Base-by-base conservation (phyloP, 306 rosid species). In the Hippophae tibetana region DNA sequence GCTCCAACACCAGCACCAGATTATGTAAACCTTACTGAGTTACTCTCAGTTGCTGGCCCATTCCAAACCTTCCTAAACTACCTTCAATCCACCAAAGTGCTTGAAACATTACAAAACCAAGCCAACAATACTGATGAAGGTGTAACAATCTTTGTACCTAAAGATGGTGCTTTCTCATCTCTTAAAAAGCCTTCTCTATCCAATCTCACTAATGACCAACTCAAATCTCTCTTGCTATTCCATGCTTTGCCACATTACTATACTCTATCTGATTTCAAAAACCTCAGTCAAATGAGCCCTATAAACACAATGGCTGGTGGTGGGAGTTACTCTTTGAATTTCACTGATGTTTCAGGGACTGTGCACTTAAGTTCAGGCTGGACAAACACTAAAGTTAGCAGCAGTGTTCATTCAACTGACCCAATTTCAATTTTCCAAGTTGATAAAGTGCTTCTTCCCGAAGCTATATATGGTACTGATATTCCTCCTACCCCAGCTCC, bases 51-150 rank as follows among this genome's bases (percentile, higher is more conserved):
- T 43, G 96, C 97, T 5, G 99, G 99, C 23, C 99, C 99, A 42
- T 92, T 92, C 72, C 81, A 76, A 65, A 85, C 87, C 45, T 92
- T 85, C 82, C 99, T 92, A 3, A 10, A 52, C 67, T 75, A 80
- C 77, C 82, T 83, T 44, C 31, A 81, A 26, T 88, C 96, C 68
- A 92, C 96, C 60, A 85, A 92, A 72, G 96, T 78, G 57, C 13
- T 88, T 18, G 96, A 88, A 38, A 85, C 94, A 7, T 86, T 88
- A 71, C 96, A 92, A 70, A 86, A 82, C 84, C 96, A 92, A 73
- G 95, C 99, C 74, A 92, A 92, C 76, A 70, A 86, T 74, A 85
- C 99, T 25, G 85, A 85, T 64, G 93, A 83, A 76, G 96, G 99
- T 51, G 76, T 92, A 8, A 92, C 96, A 14, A 69, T 88, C 77